phyloP scores from a whole-genome alignment of 192 early-diverging fungal genomes.

The Gryganskiella cystojenkinii region DNA sequence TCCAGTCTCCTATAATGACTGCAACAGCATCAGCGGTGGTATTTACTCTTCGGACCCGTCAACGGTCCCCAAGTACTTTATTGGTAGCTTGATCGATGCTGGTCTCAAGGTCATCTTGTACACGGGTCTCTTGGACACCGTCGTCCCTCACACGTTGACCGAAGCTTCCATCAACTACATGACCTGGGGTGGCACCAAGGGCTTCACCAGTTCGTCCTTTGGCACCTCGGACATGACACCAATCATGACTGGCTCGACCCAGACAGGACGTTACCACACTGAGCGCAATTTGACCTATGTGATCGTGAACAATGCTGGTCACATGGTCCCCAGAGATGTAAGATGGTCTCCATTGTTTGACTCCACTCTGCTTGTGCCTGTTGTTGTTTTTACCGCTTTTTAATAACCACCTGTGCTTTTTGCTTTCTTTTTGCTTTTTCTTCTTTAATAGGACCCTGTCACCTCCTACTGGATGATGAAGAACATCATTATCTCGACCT shows the following conservation, averaged over 20 bases:
- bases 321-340: slow-evolving; percentile 14
- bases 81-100: slow-evolving; percentile 12
- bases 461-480: too few relatives aligned
- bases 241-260: neutral
- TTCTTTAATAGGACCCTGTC: too few relatives aligned
- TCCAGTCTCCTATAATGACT: neutral
- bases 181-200: slow-evolving; percentile 9
- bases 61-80: slow-evolving; percentile 9
- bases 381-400: too few relatives aligned
- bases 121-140: slow-evolving; percentile 5
- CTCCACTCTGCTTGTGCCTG: neutral
- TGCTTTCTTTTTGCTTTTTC: too few relatives aligned
- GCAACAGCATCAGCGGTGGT: slow-evolving; percentile 1
- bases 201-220: slow-evolving; percentile 1
- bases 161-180: slow-evolving; percentile 11
- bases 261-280: slow-evolving; percentile 5
- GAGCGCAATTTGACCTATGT: slow-evolving; percentile 15
- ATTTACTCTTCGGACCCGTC: slow-evolving; percentile 8
- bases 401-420: too few relatives aligned
- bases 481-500: too few relatives aligned
- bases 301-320: slow-evolving; percentile 11
- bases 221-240: slow-evolving; percentile 1
- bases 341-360: neutral
- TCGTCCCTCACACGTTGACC: slow-evolving; percentile 14
- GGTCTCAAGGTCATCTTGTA: slow-evolving; percentile 12